Evolutionary conservation across 2,329 filamentous ascomycete genomes (phyloP), one percentile per base, ranked within the genome.

Genomic region (Hortaea werneckii): DNA sequence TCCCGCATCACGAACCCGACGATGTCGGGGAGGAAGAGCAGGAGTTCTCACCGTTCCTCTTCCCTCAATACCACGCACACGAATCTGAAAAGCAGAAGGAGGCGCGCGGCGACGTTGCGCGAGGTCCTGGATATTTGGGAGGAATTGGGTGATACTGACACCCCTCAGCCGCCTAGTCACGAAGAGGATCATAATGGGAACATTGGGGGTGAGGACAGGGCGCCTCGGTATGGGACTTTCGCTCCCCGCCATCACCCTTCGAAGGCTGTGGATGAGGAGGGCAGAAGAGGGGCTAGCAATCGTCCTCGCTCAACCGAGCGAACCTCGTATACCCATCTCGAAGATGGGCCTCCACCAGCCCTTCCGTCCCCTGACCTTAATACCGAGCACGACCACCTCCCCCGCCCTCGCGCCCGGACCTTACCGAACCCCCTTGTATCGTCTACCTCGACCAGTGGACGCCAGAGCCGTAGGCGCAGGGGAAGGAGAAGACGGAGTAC

Each of bases 51-150:
- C 20, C 20, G 20, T 20, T 20, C 20, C 4, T 35, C 32, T 35
- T 35, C 32, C 8, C 9, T 35, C 32, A 9, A 35, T n/a, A 35
- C 32, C 8, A 35, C 32, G 9, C 8, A 9, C n/a, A 35, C 32
- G n/a, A 35, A 30, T n/a, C 52, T 49, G 27, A 53, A 53, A 10
- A 54, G 61, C 6, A 60, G 56, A 43, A 54, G 61, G 5, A 60
- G 56, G 43, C 53, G 61, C 13, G 61, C 61, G 7, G 47, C 57
- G 3, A 63, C 61, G 2, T 52, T 63, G 13, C 61, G 55, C 42
- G 61, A 63, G 35, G 53, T 63, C 28, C 51, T 53, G 32, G 50
- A 54, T 30, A 62, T 63, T 29, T 63, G 61, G 61, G 57, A 60
- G 28, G 55, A 59, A 6, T 47, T 61, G 0, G 60, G 52, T 13